These are phyloP conservation scores for Venustampulla echinocandica DNA, from an alignment of 495 filamentous ascomycete species.

Conservation along the genomic window DNA sequence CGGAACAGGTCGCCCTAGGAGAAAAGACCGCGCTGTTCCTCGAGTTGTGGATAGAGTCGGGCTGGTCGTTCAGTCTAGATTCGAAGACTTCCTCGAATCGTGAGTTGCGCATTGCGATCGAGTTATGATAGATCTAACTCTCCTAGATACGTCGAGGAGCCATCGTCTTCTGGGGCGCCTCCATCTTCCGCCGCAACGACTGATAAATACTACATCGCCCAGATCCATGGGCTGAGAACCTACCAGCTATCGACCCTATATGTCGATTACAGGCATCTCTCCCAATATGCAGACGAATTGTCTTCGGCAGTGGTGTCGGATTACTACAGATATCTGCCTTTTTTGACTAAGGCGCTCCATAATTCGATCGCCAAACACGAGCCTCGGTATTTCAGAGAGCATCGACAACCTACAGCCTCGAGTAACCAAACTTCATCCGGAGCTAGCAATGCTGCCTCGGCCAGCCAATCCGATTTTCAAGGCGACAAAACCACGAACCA, in stretches of 20 bases:
- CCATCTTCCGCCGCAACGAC: conserved; percentile 66
- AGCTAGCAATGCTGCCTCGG: conserved; percentile 50
- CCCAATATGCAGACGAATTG: conserved; percentile 60
- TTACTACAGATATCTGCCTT: conserved; percentile 94
- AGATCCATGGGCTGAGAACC: conserved; percentile 80
- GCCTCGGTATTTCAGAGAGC: conserved; percentile 84
- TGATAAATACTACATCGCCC: conserved; percentile 93
- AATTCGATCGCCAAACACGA: conserved; percentile 91
- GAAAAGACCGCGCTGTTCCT: conserved; percentile 58
- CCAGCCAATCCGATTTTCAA: conserved; percentile 54
- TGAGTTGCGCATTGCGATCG: conserved; percentile 34
- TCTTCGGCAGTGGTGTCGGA: conserved; percentile 77
- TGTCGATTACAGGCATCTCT: conserved; percentile 87
- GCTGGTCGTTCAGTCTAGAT: conserved; percentile 73
- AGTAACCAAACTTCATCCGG: conserved; percentile 59
- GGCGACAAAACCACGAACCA: conserved; percentile 76
- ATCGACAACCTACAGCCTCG: conserved; percentile 63
- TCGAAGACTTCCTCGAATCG: conserved; percentile 83
- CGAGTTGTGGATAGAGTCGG: conserved; percentile 82
- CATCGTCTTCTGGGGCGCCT: conserved; percentile 60
- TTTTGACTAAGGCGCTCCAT: conserved; percentile 81
- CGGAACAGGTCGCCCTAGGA: conserved; percentile 48
- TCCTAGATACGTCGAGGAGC: conserved; percentile 65
- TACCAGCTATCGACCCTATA: conserved; percentile 93
- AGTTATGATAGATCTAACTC: too few species aligned